Conservation (phyloP, 2,329 filamentous ascomycete genomes). For the Botryotinia narcissicola region DNA sequence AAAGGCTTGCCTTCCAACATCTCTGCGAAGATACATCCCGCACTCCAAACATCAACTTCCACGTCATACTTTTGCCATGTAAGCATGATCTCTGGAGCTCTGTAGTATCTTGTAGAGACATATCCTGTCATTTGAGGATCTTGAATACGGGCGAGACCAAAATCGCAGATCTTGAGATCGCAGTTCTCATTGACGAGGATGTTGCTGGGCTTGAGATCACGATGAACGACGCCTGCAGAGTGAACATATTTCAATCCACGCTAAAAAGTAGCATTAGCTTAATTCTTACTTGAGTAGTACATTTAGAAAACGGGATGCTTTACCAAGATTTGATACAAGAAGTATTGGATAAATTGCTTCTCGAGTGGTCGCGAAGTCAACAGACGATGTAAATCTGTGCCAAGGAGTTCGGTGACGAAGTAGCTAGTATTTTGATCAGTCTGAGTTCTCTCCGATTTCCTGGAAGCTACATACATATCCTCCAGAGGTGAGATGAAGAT, state of each 20-base stretch:
- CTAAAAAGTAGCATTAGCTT: conserved; percentile 47
- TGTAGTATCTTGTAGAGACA: conserved; percentile 97
- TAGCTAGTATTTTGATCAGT: conserved; percentile 58
- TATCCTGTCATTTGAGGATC: conserved; percentile 99
- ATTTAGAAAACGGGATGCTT: conserved; percentile 36
- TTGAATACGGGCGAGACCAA: conserved; percentile 94
- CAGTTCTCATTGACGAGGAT: conserved; percentile 99
- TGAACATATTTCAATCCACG: conserved; percentile 98
- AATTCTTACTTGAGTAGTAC: not conserved
- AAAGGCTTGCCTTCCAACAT: conserved; percentile 98
- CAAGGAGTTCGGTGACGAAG: conserved; percentile 96
- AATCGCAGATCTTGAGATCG: conserved; percentile 99
- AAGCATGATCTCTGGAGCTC: conserved; percentile 98
- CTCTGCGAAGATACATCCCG: conserved; percentile 97
- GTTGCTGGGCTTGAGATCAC: conserved; percentile 97
- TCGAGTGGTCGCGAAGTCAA: conserved; percentile 93
- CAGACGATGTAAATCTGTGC: conserved; percentile 92
- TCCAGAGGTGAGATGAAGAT: conserved; percentile 99
- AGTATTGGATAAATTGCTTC: conserved; percentile 99
- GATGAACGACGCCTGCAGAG: conserved; percentile 95
- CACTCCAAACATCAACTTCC: conserved; percentile 99
- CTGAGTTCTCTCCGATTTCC: conserved; percentile 28
- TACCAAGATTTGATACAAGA: conserved; percentile 98
- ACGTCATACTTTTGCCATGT: conserved; percentile 99
- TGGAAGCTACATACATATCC: conserved; percentile 69